Evolutionary conservation across 164 flowering plant species (phyloP).

Genomic region (Taxillus chinensis): DNA sequence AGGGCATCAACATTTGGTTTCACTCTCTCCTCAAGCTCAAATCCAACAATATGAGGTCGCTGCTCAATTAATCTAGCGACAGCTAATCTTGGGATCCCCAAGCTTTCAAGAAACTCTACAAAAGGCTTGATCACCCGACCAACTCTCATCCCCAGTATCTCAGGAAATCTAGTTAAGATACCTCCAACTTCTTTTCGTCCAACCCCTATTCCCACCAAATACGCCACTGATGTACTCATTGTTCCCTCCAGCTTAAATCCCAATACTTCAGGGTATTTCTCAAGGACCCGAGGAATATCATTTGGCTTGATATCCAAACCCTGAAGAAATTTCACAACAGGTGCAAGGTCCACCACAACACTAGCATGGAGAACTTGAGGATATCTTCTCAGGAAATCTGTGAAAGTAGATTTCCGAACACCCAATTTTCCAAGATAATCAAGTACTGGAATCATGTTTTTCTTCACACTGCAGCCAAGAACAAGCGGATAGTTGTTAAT

Average conservation of each 20-base stretch:
- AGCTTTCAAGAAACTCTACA: conserved; percentile 65
- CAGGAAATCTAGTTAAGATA: conserved; percentile 65
- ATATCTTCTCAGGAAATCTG: conserved; percentile 70
- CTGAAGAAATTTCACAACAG: conserved; percentile 84
- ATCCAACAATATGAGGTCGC: conserved; percentile 78
- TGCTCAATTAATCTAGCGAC: conserved; percentile 85
- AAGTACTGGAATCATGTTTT: conserved; percentile 95
- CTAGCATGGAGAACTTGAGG: conserved; percentile 95
- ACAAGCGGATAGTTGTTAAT: conserved; percentile 89
- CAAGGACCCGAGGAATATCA: conserved; percentile 73
- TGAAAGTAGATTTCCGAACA: conserved; percentile 56
- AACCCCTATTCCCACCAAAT: conserved; percentile 90
- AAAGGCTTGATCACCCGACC: conserved; percentile 86
- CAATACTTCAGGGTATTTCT: conserved; percentile 78
- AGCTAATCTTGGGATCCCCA: conserved; percentile 72
- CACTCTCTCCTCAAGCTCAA: conserved; percentile 60
- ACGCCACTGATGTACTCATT: conserved; percentile 98
- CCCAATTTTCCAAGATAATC: conserved; percentile 92
- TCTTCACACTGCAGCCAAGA: conserved; percentile 95
- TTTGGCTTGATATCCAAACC: conserved; percentile 81
- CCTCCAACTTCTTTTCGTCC: conserved; percentile 80
- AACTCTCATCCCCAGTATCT: conserved; percentile 90
- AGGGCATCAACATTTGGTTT: conserved; percentile 61
- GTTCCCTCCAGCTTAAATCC: conserved; percentile 98
- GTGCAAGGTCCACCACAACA: conserved; percentile 86